Evolutionary conservation across 2,329 filamentous ascomycete species (phyloP).

Genomic region (Exserohilum turcica): DNA sequence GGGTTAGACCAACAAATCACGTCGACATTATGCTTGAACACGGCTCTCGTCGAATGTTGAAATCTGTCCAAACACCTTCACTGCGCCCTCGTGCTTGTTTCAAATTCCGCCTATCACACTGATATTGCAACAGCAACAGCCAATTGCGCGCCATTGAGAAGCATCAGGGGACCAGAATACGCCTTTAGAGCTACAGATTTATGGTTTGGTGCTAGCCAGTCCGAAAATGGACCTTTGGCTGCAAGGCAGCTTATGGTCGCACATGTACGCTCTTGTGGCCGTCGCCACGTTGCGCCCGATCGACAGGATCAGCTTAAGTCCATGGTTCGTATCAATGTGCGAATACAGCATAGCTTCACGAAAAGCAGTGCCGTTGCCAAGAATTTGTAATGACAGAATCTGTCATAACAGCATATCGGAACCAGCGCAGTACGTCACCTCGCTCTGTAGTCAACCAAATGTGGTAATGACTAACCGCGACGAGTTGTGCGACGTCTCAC

Average conservation of each 20-base stretch:
- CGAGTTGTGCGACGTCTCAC: constrained; percentile 12
- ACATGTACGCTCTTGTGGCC: constrained; percentile 14
- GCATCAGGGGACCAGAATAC: background rate
- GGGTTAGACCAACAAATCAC: background rate
- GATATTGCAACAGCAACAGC: background rate
- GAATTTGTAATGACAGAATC: background rate
- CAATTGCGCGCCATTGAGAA: background rate
- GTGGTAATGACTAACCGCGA: background rate
- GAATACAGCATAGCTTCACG: background rate
- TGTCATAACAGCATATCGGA: background rate
- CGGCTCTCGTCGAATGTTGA: background rate
- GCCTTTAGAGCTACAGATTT: background rate
- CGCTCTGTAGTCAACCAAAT: background rate
- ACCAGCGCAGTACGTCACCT: background rate
- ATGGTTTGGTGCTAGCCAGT: background rate
- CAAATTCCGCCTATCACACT: background rate
- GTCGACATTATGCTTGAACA: background rate
- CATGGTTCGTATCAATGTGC: background rate
- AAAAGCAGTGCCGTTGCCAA: background rate
- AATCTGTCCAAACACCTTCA: background rate
- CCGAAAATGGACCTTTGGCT: background rate
- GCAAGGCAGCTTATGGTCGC: constrained; percentile 5
- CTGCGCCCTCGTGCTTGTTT: background rate
- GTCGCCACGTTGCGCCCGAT: constrained; percentile 24
- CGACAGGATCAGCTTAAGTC: background rate